phyloP scores from a whole-genome alignment of 768 basidiomycete species.

The Phaeotremella fagi region DNA sequence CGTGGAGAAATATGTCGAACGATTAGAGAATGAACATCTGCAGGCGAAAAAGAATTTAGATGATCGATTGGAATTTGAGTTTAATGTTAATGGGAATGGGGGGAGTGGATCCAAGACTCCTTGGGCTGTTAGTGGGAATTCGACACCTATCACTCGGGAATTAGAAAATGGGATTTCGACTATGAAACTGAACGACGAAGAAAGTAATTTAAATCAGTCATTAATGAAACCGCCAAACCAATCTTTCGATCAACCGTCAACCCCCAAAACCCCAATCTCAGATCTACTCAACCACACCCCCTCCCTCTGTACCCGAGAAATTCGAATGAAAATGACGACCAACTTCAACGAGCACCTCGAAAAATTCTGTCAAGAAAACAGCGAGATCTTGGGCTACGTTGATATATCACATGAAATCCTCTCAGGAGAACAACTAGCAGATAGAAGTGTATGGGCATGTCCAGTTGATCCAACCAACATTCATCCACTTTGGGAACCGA shows the following conservation, averaged over 20 bases:
- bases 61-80: too few species aligned
- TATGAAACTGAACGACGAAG: slow-evolving; percentile 26
- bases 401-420: slow-evolving; percentile 29
- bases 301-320: slow-evolving; percentile 31
- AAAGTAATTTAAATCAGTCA: background rate
- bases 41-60: slow-evolving; percentile 24
- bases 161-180: slow-evolving; percentile 31
- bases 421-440: slow-evolving; percentile 13
- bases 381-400: slow-evolving; percentile 28
- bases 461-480: slow-evolving; percentile 40
- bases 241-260: background rate
- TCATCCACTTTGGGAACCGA: slow-evolving; percentile 43
- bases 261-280: slow-evolving; percentile 13
- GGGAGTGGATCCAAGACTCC: slow-evolving; percentile 7
- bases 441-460: slow-evolving; percentile 33
- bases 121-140: slow-evolving; percentile 4
- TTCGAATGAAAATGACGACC: slow-evolving; percentile 35
- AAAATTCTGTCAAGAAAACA: slow-evolving; percentile 23
- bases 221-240: background rate
- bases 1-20: slow-evolving; percentile 41
- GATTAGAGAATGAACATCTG: slow-evolving; percentile 36
- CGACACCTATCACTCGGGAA: background rate
- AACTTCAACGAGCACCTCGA: slow-evolving; percentile 20
- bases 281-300: slow-evolving; percentile 27
- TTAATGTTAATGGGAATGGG: too few species aligned